phyloP scores from a whole-genome alignment of 1,284 basidiomycete genomes.

The Amylostereum areolatum region DNA sequence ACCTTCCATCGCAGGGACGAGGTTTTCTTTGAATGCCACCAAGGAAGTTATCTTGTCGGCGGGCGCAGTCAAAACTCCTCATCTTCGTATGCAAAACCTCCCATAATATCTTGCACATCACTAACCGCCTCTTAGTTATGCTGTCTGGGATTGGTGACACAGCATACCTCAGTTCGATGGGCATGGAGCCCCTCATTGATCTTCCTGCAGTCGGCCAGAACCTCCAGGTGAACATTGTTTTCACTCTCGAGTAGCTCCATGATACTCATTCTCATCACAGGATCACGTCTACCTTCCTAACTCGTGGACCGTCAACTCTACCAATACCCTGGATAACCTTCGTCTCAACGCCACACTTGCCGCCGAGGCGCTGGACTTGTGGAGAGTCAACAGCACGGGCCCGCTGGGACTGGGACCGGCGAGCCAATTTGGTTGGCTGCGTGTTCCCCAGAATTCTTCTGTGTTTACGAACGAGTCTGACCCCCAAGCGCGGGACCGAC shows the following conservation, averaged over 20 bases:
- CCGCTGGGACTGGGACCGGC: constrained; percentile 11
- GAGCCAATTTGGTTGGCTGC: constrained; percentile 20
- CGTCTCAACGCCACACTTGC: constrained; percentile 14
- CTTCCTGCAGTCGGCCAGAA: constrained; percentile 37
- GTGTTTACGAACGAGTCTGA: constrained; percentile 25
- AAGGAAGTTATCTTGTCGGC: constrained; percentile 39
- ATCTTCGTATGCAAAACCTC: constrained; percentile 27
- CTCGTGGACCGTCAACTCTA: constrained; percentile 22
- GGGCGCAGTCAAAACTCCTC: constrained; percentile 34
- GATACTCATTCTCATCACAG: not conserved
- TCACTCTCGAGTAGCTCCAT: no score
- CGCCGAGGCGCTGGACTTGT: constrained; percentile 13
- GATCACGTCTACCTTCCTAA: constrained; percentile 25
- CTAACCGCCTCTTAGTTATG: constrained; percentile 24
- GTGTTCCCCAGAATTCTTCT: constrained; percentile 24
- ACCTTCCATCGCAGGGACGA: no score
- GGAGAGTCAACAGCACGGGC: constrained; percentile 20
- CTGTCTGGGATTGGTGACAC: constrained; percentile 38
- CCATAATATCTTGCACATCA: no score
- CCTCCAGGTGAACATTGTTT: constrained; percentile 12
- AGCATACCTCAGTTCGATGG: constrained; percentile 18
- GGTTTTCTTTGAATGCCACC: constrained; percentile 18
- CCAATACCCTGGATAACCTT: constrained; percentile 19
- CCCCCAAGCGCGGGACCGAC: constrained; percentile 29
- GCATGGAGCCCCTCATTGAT: constrained; percentile 21